Conservation (phyloP, 2,329 filamentous ascomycete species). For the Monosporascus sp. region DNA sequence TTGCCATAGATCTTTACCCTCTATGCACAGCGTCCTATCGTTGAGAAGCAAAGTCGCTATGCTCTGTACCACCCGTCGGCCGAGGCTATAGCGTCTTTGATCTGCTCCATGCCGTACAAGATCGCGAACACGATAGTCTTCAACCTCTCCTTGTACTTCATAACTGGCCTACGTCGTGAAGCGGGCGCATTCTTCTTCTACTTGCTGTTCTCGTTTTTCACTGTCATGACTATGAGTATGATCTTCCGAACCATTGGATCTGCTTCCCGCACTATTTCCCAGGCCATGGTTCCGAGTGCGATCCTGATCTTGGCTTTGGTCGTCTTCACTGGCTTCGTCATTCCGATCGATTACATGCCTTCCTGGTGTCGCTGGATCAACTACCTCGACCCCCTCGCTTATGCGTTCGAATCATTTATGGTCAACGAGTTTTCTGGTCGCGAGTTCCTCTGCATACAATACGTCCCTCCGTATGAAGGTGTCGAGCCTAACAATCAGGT, state of each 20-base stretch:
- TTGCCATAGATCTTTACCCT: slow-evolving; percentile 65
- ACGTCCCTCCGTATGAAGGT: slow-evolving; percentile 33
- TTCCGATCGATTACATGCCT: slow-evolving; percentile 64
- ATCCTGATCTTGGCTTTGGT: slow-evolving; percentile 60
- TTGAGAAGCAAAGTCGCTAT: slow-evolving; percentile 84
- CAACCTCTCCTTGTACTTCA: slow-evolving; percentile 79
- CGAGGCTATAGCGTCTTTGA: slow-evolving; percentile 82
- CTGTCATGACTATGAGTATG: slow-evolving; percentile 77
- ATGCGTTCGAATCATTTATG: slow-evolving; percentile 75
- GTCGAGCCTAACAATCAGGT: slow-evolving; percentile 36
- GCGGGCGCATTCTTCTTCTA: slow-evolving; percentile 81
- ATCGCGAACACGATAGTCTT: slow-evolving; percentile 68
- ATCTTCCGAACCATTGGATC: slow-evolving; percentile 80
- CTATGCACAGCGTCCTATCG: slow-evolving; percentile 83
- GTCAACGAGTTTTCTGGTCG: slow-evolving; percentile 74
- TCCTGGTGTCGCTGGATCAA: slow-evolving; percentile 80
- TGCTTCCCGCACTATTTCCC: slow-evolving; percentile 62
- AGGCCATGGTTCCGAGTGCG: slow-evolving; percentile 56
- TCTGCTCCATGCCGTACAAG: slow-evolving; percentile 82
- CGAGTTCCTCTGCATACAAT: slow-evolving; percentile 47
- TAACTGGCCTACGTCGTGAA: slow-evolving; percentile 73
- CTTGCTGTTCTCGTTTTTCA: slow-evolving; percentile 67
- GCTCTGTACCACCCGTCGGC: slow-evolving; percentile 86
- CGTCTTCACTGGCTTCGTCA: slow-evolving; percentile 66
- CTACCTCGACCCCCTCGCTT: slow-evolving; percentile 73